Evolutionary conservation across 2,329 filamentous ascomycete species (phyloP).

Genomic region (Ceratocystis ficicola): DNA sequence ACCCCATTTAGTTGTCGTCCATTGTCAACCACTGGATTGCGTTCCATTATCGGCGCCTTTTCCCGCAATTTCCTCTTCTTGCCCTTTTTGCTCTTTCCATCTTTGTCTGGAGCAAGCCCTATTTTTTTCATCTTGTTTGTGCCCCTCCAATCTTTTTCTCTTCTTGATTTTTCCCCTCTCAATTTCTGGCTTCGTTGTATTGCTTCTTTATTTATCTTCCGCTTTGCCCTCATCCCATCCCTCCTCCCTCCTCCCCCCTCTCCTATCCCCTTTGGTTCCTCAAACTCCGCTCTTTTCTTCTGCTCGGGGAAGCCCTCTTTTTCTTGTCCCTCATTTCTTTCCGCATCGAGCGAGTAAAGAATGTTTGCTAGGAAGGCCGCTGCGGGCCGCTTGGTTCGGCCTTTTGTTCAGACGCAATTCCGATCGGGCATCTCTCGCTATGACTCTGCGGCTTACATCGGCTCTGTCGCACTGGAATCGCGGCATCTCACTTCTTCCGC

Average conservation of each 20-base stretch:
- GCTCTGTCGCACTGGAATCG: neutral
- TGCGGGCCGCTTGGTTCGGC: constrained; percentile 19
- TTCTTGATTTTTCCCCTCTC: constrained; percentile 7
- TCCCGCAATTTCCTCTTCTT: constrained; percentile 14
- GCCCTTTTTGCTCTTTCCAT: neutral
- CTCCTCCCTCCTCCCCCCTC: neutral
- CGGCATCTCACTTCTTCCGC: neutral
- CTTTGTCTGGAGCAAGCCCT: constrained; percentile 1
- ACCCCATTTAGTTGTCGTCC: neutral
- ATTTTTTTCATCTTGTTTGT: constrained; percentile 9
- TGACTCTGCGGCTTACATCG: constrained; percentile 2
- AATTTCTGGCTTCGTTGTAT: neutral
- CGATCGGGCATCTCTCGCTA: neutral
- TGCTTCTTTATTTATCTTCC: neutral
- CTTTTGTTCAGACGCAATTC: constrained; percentile 2
- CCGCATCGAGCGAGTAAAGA: neutral
- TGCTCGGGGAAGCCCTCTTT: neutral
- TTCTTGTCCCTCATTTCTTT: neutral
- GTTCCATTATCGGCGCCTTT: constrained; percentile 12
- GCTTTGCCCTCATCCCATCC: neutral
- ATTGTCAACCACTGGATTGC: constrained; percentile 7
- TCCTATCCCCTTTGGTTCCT: neutral
- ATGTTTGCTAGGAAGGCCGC: constrained; percentile 20
- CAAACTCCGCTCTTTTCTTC: neutral
- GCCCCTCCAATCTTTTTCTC: constrained; percentile 2